Conservation (phyloP, 176 grass and related monocot genomes). For the Coix lacrymajobi region DNA sequence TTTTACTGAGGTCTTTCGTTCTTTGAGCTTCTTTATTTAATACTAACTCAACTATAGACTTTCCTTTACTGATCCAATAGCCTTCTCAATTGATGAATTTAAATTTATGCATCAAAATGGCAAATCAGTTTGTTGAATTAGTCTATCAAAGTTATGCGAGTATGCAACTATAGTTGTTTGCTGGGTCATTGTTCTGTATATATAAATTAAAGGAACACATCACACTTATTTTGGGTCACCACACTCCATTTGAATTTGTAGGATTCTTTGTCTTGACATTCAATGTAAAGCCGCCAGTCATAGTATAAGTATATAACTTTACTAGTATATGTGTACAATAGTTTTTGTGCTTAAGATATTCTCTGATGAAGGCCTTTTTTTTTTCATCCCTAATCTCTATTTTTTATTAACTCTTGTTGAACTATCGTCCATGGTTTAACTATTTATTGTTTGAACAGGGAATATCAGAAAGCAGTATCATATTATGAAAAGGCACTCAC, state of each 20-base stretch:
- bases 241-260: background rate
- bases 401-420: background rate
- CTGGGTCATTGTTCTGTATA: background rate
- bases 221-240: background rate
- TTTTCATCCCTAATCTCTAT: background rate
- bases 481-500: constrained; percentile 91
- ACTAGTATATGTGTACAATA: background rate
- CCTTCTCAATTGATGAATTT: background rate
- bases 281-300: background rate
- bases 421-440: constrained; percentile 2
- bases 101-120: constrained; percentile 11
- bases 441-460: constrained; percentile 52
- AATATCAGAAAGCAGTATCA: constrained; percentile 75
- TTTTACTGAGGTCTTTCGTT: background rate
- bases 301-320: background rate
- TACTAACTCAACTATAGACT: constrained; percentile 9
- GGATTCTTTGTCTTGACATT: background rate
- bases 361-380: constrained; percentile 14
- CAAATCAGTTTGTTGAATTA: constrained; percentile 8
- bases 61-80: background rate
- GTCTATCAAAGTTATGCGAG: background rate
- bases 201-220: background rate
- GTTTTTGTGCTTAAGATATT: constrained; percentile 11
- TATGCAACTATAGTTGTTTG: background rate
- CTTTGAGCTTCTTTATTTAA: constrained; percentile 20